Percentiles rank a stretch among this genome's conserved stretches.
Evolutionary conservation across 371 early-diverging fungal species (phyloP).

Genomic region (Mortierella sp.): DNA sequence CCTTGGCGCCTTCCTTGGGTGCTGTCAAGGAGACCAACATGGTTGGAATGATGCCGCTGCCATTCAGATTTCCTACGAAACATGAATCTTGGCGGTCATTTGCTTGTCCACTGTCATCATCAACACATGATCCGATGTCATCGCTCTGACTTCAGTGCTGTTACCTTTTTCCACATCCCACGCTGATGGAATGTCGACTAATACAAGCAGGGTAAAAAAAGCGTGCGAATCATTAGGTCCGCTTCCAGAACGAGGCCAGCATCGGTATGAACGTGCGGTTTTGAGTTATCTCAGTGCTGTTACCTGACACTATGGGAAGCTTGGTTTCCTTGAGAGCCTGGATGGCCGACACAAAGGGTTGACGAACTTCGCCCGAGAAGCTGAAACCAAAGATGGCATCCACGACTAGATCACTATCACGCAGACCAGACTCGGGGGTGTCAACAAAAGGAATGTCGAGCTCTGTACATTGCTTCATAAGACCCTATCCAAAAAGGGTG

Average conservation of each 20-base stretch:
- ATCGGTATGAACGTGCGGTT: no score
- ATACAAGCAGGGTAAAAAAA: neutral
- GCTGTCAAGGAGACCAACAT: conserved; percentile 91
- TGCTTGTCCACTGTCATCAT: no score
- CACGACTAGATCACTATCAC: conserved; percentile 72
- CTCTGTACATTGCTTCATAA: conserved; percentile 75
- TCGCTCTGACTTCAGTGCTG: neutral
- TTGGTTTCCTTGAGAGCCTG: conserved; percentile 60
- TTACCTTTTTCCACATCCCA: conserved; percentile 92
- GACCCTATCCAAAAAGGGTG: conserved; percentile 54
- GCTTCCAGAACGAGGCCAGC: no score
- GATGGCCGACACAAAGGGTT: conserved; percentile 81
- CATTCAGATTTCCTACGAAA: conserved; percentile 52
- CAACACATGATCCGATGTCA: no score
- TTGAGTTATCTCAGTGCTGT: no score
- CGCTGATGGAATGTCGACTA: conserved; percentile 93
- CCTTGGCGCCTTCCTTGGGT: conserved; percentile 80
- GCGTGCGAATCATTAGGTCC: no score
- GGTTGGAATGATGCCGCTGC: conserved; percentile 71
- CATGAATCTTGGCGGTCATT: no score
- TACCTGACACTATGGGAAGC: conserved; percentile 72
- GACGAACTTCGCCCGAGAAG: conserved; percentile 82
- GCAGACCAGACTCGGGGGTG: conserved; percentile 50
- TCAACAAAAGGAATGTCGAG: conserved; percentile 74
- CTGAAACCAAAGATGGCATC: conserved; percentile 96